phyloP scores from a whole-genome alignment of 139 green algal genomes.

The Closterium sp. region DNA sequence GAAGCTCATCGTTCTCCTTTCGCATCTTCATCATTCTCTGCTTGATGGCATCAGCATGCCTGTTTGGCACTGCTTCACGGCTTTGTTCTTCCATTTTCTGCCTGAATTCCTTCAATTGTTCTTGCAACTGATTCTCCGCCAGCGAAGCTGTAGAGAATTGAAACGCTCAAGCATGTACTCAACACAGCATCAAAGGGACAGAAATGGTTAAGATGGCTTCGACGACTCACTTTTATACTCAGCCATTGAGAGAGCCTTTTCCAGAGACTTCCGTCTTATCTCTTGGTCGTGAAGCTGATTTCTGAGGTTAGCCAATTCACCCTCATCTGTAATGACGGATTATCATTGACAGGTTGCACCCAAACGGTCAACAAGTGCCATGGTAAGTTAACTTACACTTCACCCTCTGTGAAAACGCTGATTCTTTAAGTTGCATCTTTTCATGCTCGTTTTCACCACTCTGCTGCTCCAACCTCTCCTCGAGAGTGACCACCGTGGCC shows the following conservation, averaged over 20 bases:
- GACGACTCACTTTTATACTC: background rate
- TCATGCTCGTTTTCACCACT: background rate
- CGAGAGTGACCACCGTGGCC: background rate
- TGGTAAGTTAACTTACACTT: background rate
- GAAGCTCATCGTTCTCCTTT: conserved; percentile 8
- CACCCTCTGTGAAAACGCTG: background rate
- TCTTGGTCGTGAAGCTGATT: background rate
- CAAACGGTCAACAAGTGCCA: background rate
- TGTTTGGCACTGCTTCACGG: background rate
- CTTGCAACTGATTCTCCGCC: background rate
- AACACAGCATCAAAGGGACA: background rate
- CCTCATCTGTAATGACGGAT: background rate
- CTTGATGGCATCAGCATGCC: conserved; percentile 1
- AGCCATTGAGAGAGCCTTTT: background rate
- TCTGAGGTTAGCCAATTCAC: background rate
- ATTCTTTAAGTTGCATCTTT: background rate
- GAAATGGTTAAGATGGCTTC: background rate
- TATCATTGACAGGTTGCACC: background rate
- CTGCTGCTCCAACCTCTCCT: background rate
- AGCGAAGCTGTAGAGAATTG: background rate
- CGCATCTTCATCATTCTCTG: conserved; percentile 6
- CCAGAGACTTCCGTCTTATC: background rate
- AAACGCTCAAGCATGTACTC: background rate
- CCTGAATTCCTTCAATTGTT: background rate
- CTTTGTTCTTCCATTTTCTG: background rate